phyloP scores from a whole-genome alignment of 1,284 basidiomycete species.

The Malassezia caprae region DNA sequence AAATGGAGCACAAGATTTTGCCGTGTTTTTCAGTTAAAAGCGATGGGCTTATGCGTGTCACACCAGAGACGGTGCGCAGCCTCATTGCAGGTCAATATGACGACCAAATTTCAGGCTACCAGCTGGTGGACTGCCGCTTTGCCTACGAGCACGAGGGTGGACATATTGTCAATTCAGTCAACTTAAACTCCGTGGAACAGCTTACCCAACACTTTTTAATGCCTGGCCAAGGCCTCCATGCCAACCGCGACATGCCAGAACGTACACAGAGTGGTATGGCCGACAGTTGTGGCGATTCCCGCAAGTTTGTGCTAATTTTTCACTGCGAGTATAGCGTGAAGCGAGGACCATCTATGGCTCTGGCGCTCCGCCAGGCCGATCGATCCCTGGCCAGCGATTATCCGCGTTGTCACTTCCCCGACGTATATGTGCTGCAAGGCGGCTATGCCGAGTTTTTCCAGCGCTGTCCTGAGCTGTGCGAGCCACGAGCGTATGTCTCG shows the following conservation, averaged over 20 bases:
- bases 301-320: constrained; percentile 79
- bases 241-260: constrained; percentile 27
- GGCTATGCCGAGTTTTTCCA: constrained; percentile 84
- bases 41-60: constrained; percentile 88
- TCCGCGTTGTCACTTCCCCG: constrained; percentile 87
- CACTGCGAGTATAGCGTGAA: constrained; percentile 97
- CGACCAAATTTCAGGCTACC: constrained; percentile 30
- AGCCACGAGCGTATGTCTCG: constrained; percentile 70
- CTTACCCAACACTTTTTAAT: constrained; percentile 73
- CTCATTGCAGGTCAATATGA: constrained; percentile 37
- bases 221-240: constrained; percentile 50
- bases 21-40: constrained; percentile 87
- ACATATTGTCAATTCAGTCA: constrained; percentile 81
- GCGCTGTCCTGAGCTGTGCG: constrained; percentile 60
- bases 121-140: constrained; percentile 88
- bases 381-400: constrained; percentile 75
- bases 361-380: constrained; percentile 80
- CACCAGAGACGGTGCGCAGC: constrained; percentile 55
- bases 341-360: constrained; percentile 91
- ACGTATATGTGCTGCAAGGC: constrained; percentile 91
- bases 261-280: constrained; percentile 62
- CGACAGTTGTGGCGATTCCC: constrained; percentile 50
- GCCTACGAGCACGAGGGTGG: constrained; percentile 92
- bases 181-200: constrained; percentile 71
- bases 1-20: constrained; percentile 69